A percentile compares a stretch with the other conserved stretches of the same genome.
Evolutionary conservation across 2,329 filamentous ascomycete genomes (phyloP).

Genomic region (Stachybotrys echinatus): DNA sequence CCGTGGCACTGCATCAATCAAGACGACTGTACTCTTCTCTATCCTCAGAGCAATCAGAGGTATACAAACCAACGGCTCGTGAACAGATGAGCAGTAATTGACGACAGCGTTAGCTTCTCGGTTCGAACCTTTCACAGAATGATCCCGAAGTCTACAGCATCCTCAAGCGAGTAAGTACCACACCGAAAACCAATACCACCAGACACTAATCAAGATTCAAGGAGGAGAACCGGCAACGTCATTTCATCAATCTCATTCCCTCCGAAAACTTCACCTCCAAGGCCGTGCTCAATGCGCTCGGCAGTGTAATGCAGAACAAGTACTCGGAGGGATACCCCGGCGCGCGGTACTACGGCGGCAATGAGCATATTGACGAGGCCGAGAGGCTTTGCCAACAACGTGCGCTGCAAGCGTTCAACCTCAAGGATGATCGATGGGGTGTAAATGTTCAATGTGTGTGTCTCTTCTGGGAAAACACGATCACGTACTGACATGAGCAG

Average conservation of each 20-base stretch:
- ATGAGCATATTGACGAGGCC: constrained; percentile 90
- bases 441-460: constrained; percentile 91
- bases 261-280: constrained; percentile 96
- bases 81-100: too few relatives aligned
- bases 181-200: background rate
- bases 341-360: constrained; percentile 93
- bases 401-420: constrained; percentile 79
- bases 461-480: constrained; percentile 20
- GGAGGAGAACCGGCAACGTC: constrained; percentile 95
- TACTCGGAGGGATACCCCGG: constrained; percentile 98
- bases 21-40: background rate
- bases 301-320: constrained; percentile 97
- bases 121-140: constrained; percentile 68
- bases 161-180: constrained; percentile 69
- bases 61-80: background rate
- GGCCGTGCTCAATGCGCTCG: constrained; percentile 83
- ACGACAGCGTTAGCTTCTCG: constrained; percentile 58
- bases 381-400: constrained; percentile 87
- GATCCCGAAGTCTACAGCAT: constrained; percentile 86
- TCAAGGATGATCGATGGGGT: constrained; percentile 85
- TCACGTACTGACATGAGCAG: constrained; percentile 36
- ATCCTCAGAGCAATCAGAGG: background rate
- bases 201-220: constrained; percentile 25
- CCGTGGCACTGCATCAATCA: background rate
- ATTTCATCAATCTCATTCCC: constrained; percentile 96